These are phyloP conservation scores for Vitis riparia DNA, from an alignment of 164 flowering plant species.

Conservation along the genomic window DNA sequence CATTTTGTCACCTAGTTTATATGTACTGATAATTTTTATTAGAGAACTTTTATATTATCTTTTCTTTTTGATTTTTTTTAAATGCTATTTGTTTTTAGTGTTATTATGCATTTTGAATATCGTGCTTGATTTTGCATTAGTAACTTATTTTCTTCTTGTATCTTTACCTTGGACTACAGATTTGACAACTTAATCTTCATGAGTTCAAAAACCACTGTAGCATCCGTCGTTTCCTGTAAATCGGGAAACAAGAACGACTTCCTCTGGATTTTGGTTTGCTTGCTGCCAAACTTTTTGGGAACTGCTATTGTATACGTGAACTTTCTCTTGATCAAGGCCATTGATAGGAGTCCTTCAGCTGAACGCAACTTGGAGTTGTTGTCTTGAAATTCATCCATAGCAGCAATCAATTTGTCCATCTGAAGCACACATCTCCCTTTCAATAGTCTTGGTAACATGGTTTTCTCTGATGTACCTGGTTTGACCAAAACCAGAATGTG, in stretches of 20 bases:
- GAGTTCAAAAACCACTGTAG: conserved; percentile 65
- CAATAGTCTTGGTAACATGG: conserved; percentile 42
- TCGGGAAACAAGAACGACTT: conserved; percentile 75
- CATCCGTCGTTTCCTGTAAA: conserved; percentile 80
- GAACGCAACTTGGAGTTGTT: conserved; percentile 10
- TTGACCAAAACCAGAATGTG: conserved; percentile 20
- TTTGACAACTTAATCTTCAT: conserved; percentile 63
- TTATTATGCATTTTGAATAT: not conserved
- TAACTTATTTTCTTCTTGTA: not conserved
- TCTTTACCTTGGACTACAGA: conserved; percentile 36
- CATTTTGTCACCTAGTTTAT: too few relatives aligned
- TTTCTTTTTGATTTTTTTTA: not conserved
- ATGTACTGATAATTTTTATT: too few relatives aligned
- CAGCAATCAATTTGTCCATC: conserved; percentile 8
- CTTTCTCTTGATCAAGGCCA: conserved; percentile 62
- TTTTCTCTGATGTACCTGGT: conserved; percentile 50
- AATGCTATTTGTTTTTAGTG: not conserved
- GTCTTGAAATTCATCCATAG: conserved; percentile 25
- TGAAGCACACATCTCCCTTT: conserved; percentile 3
- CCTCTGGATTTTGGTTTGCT: conserved; percentile 66
- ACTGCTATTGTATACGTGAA: conserved; percentile 39
- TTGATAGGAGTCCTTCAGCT: conserved; percentile 57
- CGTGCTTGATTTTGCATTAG: not conserved
- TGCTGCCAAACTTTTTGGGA: conserved; percentile 70
- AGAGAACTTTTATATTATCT: too few relatives aligned